Conservation (phyloP, 1,139 yeast species). For the Wickerhamiella infanticola region DNA sequence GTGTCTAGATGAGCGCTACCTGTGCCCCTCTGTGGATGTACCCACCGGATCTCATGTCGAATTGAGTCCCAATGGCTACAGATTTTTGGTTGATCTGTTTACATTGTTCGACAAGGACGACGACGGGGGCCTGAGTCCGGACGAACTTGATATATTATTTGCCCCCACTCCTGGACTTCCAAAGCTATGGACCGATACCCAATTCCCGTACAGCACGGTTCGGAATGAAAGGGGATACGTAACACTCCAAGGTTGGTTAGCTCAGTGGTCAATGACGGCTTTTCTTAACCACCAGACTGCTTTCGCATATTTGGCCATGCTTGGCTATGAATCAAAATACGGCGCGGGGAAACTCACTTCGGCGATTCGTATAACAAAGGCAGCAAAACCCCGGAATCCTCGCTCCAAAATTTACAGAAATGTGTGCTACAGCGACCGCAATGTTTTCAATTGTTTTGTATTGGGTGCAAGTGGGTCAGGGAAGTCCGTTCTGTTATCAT, state of each 20-base stretch:
- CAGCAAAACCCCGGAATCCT: slow-evolving; percentile 40
- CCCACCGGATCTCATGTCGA: slow-evolving; percentile 72
- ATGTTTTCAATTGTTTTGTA: slow-evolving; percentile 79
- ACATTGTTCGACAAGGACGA: slow-evolving; percentile 80
- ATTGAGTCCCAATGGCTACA: slow-evolving; percentile 81
- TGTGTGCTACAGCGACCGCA: slow-evolving; percentile 56
- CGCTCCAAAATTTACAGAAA: slow-evolving; percentile 47
- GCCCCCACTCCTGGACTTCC: slow-evolving; percentile 91
- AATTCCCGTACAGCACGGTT: slow-evolving; percentile 76
- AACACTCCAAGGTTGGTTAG: slow-evolving; percentile 93
- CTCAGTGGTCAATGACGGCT: slow-evolving; percentile 96
- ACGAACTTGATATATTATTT: slow-evolving; percentile 52
- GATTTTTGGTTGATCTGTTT: slow-evolving; percentile 80
- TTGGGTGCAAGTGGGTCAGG: slow-evolving; percentile 81
- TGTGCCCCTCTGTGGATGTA: slow-evolving; percentile 67
- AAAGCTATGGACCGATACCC: slow-evolving; percentile 64
- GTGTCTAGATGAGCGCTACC: slow-evolving; percentile 60
- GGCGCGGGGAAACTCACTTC: slow-evolving; percentile 24
- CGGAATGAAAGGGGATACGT: slow-evolving; percentile 81
- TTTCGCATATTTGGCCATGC: slow-evolving; percentile 70
- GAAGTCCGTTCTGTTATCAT: slow-evolving; percentile 61
- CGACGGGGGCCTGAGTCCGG: slow-evolving; percentile 80
- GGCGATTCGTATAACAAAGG: slow-evolving; percentile 71
- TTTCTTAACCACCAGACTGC: slow-evolving; percentile 72
- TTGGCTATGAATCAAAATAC: slow-evolving; percentile 52